Evolutionary conservation across 768 basidiomycete genomes (phyloP).

Genomic region (Russula sp.): DNA sequence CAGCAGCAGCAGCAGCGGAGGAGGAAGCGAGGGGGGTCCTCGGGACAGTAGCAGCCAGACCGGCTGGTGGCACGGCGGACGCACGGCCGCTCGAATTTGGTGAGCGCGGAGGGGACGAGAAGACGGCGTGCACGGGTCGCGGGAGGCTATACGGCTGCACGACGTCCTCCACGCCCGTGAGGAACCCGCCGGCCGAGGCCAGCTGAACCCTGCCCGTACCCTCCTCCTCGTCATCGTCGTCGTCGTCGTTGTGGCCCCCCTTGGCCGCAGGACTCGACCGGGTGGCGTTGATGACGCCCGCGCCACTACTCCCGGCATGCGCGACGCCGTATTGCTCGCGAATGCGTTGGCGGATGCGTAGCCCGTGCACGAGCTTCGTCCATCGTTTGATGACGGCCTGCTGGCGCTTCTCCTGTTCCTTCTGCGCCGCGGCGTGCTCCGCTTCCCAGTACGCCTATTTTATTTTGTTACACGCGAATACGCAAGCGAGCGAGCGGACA

Average conservation of each 20-base stretch:
- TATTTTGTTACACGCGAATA: not conserved
- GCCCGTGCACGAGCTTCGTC: slow-evolving; percentile 79
- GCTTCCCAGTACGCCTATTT: slow-evolving; percentile 81
- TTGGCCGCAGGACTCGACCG: not conserved
- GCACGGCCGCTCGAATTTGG: not conserved
- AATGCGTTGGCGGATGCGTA: slow-evolving; percentile 77
- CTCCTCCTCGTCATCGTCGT: not conserved
- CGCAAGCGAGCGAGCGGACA: not conserved
- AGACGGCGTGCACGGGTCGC: slow-evolving; percentile 36
- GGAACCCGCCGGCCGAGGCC: slow-evolving; percentile 36
- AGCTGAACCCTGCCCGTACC: not conserved
- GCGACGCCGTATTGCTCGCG: slow-evolving; percentile 61
- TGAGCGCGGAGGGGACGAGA: slow-evolving; percentile 16
- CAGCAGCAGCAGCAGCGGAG: not conserved
- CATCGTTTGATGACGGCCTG: slow-evolving; percentile 83
- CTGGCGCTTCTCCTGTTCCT: slow-evolving; percentile 63
- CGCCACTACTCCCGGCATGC: not conserved
- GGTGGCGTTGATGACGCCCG: not conserved
- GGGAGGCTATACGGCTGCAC: slow-evolving; percentile 69
- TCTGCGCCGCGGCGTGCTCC: slow-evolving; percentile 70
- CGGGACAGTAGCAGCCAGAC: not conserved
- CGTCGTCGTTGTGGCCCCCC: not conserved
- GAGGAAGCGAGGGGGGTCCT: too few species aligned
- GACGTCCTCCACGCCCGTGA: slow-evolving; percentile 63
- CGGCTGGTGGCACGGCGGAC: not conserved